Percentiles rank a stretch among this genome's conserved stretches.
phyloP scores from a whole-genome alignment of 345 rosid genomes.

The Murraya paniculata region DNA sequence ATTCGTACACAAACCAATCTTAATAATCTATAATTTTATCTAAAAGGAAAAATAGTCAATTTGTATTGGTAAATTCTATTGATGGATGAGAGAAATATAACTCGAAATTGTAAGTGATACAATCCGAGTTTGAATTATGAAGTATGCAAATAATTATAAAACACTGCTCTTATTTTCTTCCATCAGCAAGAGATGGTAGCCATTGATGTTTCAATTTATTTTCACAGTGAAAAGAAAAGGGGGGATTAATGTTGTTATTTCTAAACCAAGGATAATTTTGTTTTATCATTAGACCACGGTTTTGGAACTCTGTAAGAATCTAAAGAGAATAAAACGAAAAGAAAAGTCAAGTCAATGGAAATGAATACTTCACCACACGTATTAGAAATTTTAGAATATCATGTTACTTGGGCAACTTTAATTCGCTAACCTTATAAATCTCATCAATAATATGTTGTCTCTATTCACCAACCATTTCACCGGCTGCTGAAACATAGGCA shows the following conservation, averaged over 20 bases:
- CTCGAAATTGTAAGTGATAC: too few species aligned
- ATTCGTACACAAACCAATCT: background rate
- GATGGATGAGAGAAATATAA: background rate
- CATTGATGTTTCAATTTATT: background rate
- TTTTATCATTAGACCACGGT: background rate
- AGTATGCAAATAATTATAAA: too few species aligned
- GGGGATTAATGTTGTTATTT: too few species aligned
- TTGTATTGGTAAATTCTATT: background rate
- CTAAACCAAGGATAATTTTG: background rate
- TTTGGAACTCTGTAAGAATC: background rate
- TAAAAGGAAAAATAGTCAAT: background rate
- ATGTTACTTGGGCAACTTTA: background rate
- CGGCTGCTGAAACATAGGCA: background rate
- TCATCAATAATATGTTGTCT: background rate
- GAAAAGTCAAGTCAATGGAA: conserved; percentile 35
- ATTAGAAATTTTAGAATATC: background rate
- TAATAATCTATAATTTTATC: background rate
- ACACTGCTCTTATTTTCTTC: too few species aligned
- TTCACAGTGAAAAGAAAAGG: too few species aligned
- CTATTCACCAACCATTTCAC: background rate
- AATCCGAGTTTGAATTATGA: too few species aligned
- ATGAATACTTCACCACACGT: conserved; percentile 13
- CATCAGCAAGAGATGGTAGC: too few species aligned
- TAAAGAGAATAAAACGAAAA: conserved; percentile 1
- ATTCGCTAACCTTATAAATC: background rate